Conservation (phyloP, 1,139 yeast genomes). For the Saccharomyces uvarum region DNA sequence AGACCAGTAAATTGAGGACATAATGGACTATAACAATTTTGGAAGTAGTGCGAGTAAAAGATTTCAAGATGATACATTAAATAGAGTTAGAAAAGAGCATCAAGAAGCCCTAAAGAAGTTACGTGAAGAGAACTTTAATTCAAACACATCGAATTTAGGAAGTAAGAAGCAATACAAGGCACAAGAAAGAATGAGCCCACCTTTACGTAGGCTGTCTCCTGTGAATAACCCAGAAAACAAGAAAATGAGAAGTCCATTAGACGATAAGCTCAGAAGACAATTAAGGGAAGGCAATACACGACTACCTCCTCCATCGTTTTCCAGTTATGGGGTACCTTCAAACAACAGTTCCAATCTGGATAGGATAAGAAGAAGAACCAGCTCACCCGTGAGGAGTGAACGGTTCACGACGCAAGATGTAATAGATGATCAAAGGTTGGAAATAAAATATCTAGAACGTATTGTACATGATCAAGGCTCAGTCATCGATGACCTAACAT, state of each 20-base stretch:
- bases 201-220: neutral
- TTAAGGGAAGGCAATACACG: slow-evolving; percentile 1
- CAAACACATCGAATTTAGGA: neutral
- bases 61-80: slow-evolving; percentile 4
- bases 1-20: neutral
- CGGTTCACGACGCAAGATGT: neutral
- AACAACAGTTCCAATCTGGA: neutral
- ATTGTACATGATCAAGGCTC: neutral
- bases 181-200: neutral
- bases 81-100: slow-evolving; percentile 5
- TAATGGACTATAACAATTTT: neutral
- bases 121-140: neutral
- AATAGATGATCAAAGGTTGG: neutral
- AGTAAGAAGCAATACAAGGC: neutral
- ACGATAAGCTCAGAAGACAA: slow-evolving; percentile 6
- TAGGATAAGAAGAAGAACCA: neutral
- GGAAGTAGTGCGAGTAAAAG: neutral
- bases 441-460: neutral
- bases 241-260: slow-evolving; percentile 2
- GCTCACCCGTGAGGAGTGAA: neutral
- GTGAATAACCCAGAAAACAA: neutral
- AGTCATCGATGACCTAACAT: neutral
- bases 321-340: neutral
- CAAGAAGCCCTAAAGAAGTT: neutral
- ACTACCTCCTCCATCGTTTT: neutral